Evolutionary conservation across 148 eudicot genomes (phyloP), one percentile per base, ranked within the genome.

Genomic region (Cornus controversa): DNA sequence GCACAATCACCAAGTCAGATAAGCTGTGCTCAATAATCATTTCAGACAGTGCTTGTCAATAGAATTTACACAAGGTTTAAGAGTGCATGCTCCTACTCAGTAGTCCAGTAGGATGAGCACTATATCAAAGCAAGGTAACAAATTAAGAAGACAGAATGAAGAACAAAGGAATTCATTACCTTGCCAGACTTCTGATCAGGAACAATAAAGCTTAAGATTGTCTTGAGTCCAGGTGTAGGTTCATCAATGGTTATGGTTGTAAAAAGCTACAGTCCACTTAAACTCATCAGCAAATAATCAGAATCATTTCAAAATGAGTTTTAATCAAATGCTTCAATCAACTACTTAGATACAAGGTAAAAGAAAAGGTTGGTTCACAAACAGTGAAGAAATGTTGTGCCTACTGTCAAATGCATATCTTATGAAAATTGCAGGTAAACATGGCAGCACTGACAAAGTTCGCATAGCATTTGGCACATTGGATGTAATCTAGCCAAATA

Each of bases 151-250:
- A 34, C 8, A 28, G n/a, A 36, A 24, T 0, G 57, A 71, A 62
- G 26, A 2, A 2, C 40, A 63, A 20, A 58, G 20, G n/a, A 40
- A 60, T 60, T 26, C 20, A 7, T 73, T 83, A 91, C 99, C 97
- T 93, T 95, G 85, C 94, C 99, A 73, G 99, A 93, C 83, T 83
- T 91, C 81, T 95, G 96, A 80, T 95, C 93, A 75, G 99, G 99
- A 72, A 87, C 91, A 67, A 84, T 77, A 74, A 91, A 91, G 90
- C 94, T 93, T 20, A 93, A 78, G 75, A 95, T 90, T 45, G 97
- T 87, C 90, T 95, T 95, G 81, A 91, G 82, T 69, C 99, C 99
- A 23, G 99, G 99, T 24, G 96, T 94, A 82, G 94, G 92, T 77
- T 95, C 97, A 79, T 95, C 99, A 78, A 93, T 77, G 5, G 97